A percentile compares a stretch with the other conserved stretches of the same genome.
phyloP scores from a whole-genome alignment of 306 rosid genomes.

The Fagus sylvatica region DNA sequence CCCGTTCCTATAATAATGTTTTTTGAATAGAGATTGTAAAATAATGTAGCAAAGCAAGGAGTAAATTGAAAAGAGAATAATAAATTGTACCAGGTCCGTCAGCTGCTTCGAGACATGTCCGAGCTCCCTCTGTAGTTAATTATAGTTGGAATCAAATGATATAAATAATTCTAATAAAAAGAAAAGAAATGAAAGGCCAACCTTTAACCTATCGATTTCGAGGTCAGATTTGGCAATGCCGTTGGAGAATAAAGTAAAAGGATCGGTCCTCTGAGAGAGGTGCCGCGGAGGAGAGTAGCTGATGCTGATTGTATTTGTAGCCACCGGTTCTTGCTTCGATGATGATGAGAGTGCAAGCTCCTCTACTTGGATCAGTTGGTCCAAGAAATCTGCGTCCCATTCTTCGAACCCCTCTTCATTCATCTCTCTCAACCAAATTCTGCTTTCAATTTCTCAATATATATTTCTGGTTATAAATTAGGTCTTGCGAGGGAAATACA shows the following conservation, averaged over 20 bases:
- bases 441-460: too few relatives aligned
- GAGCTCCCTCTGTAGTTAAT: conserved; percentile 67
- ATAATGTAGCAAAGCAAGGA: background rate
- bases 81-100: conserved; percentile 50
- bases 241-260: conserved; percentile 20
- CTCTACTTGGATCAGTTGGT: conserved; percentile 47
- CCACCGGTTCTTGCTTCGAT: too few relatives aligned
- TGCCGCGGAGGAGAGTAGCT: conserved; percentile 80
- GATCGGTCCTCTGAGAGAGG: conserved; percentile 59
- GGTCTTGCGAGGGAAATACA: too few relatives aligned
- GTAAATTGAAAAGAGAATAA: conserved; percentile 11
- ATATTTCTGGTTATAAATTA: too few relatives aligned
- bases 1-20: conserved; percentile 56
- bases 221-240: conserved; percentile 31
- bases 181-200: conserved; percentile 7
- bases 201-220: conserved; percentile 66
- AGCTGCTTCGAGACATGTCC: conserved; percentile 56
- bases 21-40: background rate
- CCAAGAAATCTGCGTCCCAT: conserved; percentile 47
- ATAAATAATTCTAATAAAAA: background rate
- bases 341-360: conserved; percentile 43
- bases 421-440: conserved; percentile 26
- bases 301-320: background rate
- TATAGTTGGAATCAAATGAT: too few relatives aligned
- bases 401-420: conserved; percentile 52